Base-by-base conservation (phyloP, 2,329 filamentous ascomycete genomes). In the Ramularia endophylla region DNA sequence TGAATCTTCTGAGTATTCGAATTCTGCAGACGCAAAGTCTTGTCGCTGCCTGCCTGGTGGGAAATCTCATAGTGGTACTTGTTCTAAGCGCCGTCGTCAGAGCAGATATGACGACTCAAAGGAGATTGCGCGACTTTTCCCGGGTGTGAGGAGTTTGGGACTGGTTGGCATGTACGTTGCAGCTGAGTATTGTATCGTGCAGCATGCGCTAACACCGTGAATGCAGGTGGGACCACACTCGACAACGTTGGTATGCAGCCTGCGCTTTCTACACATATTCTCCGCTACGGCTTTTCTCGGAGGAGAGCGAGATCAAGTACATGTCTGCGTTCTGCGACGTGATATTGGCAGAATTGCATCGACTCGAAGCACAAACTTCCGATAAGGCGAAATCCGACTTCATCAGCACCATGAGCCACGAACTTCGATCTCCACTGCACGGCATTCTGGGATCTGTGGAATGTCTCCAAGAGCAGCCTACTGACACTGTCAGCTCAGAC, bases 321-420 rank as follows among this genome's bases (percentile, higher is more conserved):
- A 47, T 59, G 30, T 54, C 62, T 20, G 64, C 65, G 4, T 70
- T 71, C 46, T 65, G 64, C 32, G 64, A 67, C 46, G 66, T 63
- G 13, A 58, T 69, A 22, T 65, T 65, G 53, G 63, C 61, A 4
- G 64, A 70, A 44, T 51, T 69, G 5, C 58, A 63, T 27, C 51
- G 66, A 5, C 51, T 69, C 8, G 61, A 65, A 20, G 64, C 64
- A 1, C 54, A 65, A 9, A 59, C 57, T 7, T 60, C 64, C 4
- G 69, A 74, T 27, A 65, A 65, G 40, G 66, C 70, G 6, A 77
- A 77, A 43, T 67, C 67, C 0, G 72, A 75, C 25, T 73, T 77
- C 34, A 67, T 77, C 8, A 67, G 67, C 0, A 71, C 67, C 0
- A 71, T 75, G 8, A 71, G 66, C 18, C 74, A 77, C 47, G 74